Evolutionary conservation across 768 basidiomycete species (phyloP).

Genomic region (Tulasnella sp.): DNA sequence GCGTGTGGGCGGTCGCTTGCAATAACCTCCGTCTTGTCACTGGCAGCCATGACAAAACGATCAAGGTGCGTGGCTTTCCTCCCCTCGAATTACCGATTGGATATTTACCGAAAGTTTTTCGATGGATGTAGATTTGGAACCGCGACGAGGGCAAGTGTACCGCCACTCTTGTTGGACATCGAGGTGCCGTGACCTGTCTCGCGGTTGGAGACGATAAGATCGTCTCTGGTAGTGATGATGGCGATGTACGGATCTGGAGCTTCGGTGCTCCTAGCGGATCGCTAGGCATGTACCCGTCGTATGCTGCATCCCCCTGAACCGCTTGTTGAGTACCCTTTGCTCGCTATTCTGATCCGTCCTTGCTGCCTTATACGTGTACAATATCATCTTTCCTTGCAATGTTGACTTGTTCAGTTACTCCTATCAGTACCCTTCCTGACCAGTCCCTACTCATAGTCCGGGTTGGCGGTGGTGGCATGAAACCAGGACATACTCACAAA

Average conservation of each 20-base stretch:
- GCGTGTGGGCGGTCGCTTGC: constrained; percentile 91
- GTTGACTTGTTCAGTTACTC: too few species aligned
- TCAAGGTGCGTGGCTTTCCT: constrained; percentile 55
- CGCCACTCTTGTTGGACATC: constrained; percentile 85
- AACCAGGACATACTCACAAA: too few species aligned
- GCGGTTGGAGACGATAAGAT: constrained; percentile 90
- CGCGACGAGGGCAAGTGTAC: constrained; percentile 80
- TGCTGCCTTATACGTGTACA: too few species aligned
- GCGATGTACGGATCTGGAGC: constrained; percentile 76
- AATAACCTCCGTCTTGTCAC: constrained; percentile 88
- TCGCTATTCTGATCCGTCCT: too few species aligned
- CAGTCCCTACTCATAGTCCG: too few species aligned
- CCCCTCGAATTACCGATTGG: not conserved
- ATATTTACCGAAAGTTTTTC: not conserved
- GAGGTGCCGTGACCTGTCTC: constrained; percentile 86
- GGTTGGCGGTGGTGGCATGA: too few species aligned
- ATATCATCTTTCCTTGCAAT: too few species aligned
- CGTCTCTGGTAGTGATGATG: constrained; percentile 91
- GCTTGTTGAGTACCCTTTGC: too few species aligned
- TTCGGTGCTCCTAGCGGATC: constrained; percentile 26
- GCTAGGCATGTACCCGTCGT: too few species aligned
- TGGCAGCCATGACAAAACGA: constrained; percentile 91
- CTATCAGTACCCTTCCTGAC: too few species aligned
- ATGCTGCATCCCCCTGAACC: too few species aligned
- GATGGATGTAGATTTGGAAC: constrained; percentile 71